These are phyloP conservation scores for Parastagonospora avenae DNA, from an alignment of 2,329 filamentous ascomycete genomes.

Conservation along the genomic window DNA sequence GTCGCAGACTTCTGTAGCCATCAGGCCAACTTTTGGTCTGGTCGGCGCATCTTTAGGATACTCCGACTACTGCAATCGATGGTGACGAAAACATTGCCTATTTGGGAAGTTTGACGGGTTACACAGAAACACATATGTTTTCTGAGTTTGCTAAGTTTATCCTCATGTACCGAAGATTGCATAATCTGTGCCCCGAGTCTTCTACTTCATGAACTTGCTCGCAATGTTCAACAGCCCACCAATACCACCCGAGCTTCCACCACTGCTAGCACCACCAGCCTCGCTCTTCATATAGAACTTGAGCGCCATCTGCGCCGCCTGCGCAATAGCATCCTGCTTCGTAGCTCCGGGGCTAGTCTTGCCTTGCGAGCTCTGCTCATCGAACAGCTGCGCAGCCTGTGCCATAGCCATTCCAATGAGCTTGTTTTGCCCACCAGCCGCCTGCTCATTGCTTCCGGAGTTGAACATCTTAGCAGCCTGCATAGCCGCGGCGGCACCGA, in stretches of 20 bases:
- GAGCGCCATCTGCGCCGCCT: constrained; percentile 83
- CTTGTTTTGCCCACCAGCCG: constrained; percentile 68
- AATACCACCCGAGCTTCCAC: constrained; percentile 49
- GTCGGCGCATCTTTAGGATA: not conserved
- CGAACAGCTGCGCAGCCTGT: constrained; percentile 80
- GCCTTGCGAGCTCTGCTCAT: constrained; percentile 62
- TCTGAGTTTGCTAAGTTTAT: not conserved
- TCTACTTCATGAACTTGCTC: constrained; percentile 62
- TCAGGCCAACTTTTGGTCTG: not conserved
- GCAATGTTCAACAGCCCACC: constrained; percentile 63
- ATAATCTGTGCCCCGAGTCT: not conserved
- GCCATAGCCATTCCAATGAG: constrained; percentile 87
- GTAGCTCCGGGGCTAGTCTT: constrained; percentile 63
- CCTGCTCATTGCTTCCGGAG: constrained; percentile 53
- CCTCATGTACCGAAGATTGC: not conserved
- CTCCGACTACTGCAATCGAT: too few relatives aligned
- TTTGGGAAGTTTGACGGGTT: too few relatives aligned
- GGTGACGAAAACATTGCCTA: too few relatives aligned
- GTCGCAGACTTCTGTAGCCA: not conserved
- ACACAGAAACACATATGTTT: too few relatives aligned
- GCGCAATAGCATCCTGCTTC: constrained; percentile 80
- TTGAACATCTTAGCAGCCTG: constrained; percentile 82
- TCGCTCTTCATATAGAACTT: constrained; percentile 90
- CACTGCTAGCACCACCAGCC: constrained; percentile 49
- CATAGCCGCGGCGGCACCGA: constrained; percentile 72